Evolutionary conservation across 441 rosid genomes (phyloP), one percentile per base, ranked within the genome.

Genomic region (Gossypium trilobum): DNA sequence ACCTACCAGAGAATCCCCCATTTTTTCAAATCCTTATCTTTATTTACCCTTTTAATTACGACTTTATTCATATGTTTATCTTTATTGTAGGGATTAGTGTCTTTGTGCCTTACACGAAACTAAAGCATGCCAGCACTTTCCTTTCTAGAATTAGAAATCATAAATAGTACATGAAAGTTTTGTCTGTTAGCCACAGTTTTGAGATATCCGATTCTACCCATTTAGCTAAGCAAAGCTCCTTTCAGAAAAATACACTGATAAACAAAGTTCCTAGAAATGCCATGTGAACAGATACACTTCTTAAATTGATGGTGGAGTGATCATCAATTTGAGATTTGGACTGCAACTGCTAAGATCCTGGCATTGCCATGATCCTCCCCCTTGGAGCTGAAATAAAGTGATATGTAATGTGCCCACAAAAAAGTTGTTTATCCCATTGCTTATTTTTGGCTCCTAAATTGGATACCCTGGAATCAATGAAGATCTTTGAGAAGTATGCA

Each of bases 131-230:
- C 65, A 25, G 19, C 69, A 29, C 20, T 56, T 50, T 58, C 57
- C 57, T 58, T 50, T 57, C 29, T 23, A 36, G 27, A 29, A 36
- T 25, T 29, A 72, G 46, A 56, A 16, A 5, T n/a, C 60, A 33
- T 31, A 17, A 65, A 46, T 13, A 60, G 27, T 76, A 51, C 39
- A 22, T 57, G 68, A 27, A 50, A 52, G 54, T 2, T 16, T 33
- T 69, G 14, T 72, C 60, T 50, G 68, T 72, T 76, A 58, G 56
- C 68, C 72, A 44, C 67, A n/a, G 44, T 31, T 57, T 71, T 52
- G 5, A 33, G n/a, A 42, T 20, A 56, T 36, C 11, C 51, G 56
- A 46, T 19, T 6, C 25, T 54, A 7, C 58, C 19, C 14, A 8
- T n/a, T 39, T 19, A 50, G 50, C 22, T 75, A 27, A 33, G 33